Percentiles rank a stretch among this genome's conserved stretches.
phyloP scores from a whole-genome alignment of 352 stramenopile genomes.

The Phytophthora sp. region DNA sequence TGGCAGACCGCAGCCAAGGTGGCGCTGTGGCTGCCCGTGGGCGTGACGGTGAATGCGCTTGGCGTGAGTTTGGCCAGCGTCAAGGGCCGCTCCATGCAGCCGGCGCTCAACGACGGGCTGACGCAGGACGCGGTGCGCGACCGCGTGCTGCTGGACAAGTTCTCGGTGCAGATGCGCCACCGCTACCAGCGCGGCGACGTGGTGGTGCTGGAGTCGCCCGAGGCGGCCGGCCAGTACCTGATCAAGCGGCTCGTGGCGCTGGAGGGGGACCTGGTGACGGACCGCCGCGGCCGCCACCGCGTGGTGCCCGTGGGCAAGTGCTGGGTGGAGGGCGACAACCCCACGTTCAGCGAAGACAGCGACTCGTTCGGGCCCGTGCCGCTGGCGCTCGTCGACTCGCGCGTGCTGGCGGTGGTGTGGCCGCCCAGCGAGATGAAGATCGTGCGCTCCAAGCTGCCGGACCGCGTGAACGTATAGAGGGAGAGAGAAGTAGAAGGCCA shows the following conservation, averaged over 20 bases:
- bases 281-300: conserved; percentile 38
- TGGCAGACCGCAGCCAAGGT: conserved; percentile 69
- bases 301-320: conserved; percentile 79
- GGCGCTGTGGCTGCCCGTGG: conserved; percentile 84
- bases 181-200: conserved; percentile 74
- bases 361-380: conserved; percentile 77
- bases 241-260: conserved; percentile 84
- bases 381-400: conserved; percentile 81
- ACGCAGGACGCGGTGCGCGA: conserved; percentile 69
- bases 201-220: conserved; percentile 77
- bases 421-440: conserved; percentile 70
- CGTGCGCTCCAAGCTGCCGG: conserved; percentile 55
- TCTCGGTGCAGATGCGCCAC: conserved; percentile 79
- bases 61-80: conserved; percentile 75
- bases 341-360: conserved; percentile 79
- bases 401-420: conserved; percentile 83
- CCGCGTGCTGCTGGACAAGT: conserved; percentile 87
- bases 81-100: conserved; percentile 87
- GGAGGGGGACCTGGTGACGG: conserved; percentile 76
- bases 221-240: conserved; percentile 57
- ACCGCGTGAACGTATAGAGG: conserved; percentile 60
- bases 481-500: conserved; percentile 1
- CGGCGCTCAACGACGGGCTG: conserved; percentile 77
- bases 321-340: conserved; percentile 88
- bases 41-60: conserved; percentile 77